phyloP scores from a whole-genome alignment of 208 protist species.

The Crithidia brevicula region DNA sequence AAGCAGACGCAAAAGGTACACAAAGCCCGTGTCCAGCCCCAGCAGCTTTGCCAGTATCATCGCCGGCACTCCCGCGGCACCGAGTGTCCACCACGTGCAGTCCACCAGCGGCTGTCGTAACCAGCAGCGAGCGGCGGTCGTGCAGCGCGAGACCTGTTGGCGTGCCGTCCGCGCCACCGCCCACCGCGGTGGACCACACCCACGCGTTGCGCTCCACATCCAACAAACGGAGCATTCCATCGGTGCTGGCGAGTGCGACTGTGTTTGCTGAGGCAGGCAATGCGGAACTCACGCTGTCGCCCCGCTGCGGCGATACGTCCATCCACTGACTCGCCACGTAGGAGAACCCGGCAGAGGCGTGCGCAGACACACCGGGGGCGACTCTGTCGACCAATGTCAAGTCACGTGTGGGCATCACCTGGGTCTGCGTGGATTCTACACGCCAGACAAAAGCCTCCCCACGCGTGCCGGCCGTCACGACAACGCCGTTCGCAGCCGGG shows the following conservation, averaged over 20 bases:
- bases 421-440: not conserved
- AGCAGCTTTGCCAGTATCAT: not conserved
- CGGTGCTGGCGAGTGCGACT: constrained; percentile 50
- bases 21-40: not conserved
- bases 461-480: constrained; percentile 61
- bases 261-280: not conserved
- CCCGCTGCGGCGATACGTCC: not conserved
- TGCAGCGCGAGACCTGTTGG: constrained; percentile 42
- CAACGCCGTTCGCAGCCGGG: constrained; percentile 21
- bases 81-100: constrained; percentile 37
- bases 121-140: constrained; percentile 36
- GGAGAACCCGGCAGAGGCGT: not conserved
- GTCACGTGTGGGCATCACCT: not conserved
- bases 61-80: not conserved
- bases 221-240: constrained; percentile 45
- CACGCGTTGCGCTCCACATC: constrained; percentile 42
- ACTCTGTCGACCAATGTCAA: constrained; percentile 36
- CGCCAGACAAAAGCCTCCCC: constrained; percentile 68
- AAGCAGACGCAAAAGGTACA: constrained; percentile 24
- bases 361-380: constrained; percentile 1
- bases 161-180: constrained; percentile 11
- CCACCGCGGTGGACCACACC: constrained; percentile 20
- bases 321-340: constrained; percentile 41
- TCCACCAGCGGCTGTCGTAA: constrained; percentile 43
- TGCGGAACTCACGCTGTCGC: not conserved